Conservation (phyloP, 805 yeast genomes). For the Saccharomycopsis sp. region DNA sequence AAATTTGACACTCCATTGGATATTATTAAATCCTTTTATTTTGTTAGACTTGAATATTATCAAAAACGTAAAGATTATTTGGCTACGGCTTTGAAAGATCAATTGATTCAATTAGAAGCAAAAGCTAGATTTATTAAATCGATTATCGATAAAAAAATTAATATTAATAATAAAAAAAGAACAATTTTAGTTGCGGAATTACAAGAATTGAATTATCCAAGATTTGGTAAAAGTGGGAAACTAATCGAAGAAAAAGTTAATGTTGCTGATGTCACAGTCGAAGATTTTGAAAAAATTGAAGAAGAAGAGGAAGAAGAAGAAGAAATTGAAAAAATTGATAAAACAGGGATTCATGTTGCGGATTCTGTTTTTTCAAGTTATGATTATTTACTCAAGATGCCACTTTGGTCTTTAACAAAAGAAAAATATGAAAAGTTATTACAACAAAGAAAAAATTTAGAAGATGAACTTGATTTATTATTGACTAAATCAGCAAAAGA, state of each 20-base stretch:
- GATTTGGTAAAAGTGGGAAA: conserved; percentile 36
- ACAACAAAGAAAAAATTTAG: conserved; percentile 62
- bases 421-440: conserved; percentile 80
- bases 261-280: conserved; percentile 24
- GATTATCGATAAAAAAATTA: conserved; percentile 67
- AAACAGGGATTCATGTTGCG: conserved; percentile 24
- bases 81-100: conserved; percentile 58
- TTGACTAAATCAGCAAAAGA: conserved; percentile 71
- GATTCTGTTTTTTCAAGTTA: conserved; percentile 51
- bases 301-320: conserved; percentile 25
- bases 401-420: conserved; percentile 84
- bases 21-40: conserved; percentile 76
- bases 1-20: conserved; percentile 69
- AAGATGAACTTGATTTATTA: conserved; percentile 55
- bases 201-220: conserved; percentile 57
- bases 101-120: conserved; percentile 59
- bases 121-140: conserved; percentile 89
- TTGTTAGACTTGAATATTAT: conserved; percentile 78
- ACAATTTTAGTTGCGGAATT: conserved; percentile 53
- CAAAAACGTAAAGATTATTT: conserved; percentile 82
- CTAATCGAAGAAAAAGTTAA: conserved; percentile 16
- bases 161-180: conserved; percentile 67
- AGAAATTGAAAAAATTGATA: conserved; percentile 18
- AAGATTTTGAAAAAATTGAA: conserved; percentile 32
- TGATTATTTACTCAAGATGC: conserved; percentile 87